These are phyloP conservation scores for Phytophthora sansomeana DNA, from an alignment of 352 stramenopile genomes.

Conservation along the genomic window DNA sequence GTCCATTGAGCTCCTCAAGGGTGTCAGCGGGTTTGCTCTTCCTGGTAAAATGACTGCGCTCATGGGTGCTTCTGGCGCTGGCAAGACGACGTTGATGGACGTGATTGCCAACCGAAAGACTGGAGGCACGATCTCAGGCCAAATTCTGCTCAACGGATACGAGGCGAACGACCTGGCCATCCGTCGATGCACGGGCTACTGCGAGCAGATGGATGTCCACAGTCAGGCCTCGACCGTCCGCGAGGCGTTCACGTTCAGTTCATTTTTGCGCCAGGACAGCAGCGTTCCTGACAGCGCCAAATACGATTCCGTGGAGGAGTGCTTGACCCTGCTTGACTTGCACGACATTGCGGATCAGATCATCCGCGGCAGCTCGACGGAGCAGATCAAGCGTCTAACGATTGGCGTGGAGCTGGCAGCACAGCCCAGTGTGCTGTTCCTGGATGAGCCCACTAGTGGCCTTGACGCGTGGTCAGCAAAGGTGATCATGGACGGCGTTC, in stretches of 20 bases:
- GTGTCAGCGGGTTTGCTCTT: conserved; percentile 28
- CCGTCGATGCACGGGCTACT: conserved; percentile 49
- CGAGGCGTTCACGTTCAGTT: conserved; percentile 49
- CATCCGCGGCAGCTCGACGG: conserved; percentile 49
- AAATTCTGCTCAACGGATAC: conserved; percentile 35
- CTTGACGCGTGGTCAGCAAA: conserved; percentile 62
- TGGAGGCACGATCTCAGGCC: conserved; percentile 28
- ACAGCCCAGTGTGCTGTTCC: conserved; percentile 80
- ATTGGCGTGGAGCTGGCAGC: conserved; percentile 91
- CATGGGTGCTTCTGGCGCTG: conserved; percentile 78
- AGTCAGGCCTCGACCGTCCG: conserved; percentile 82
- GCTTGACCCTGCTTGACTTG: conserved; percentile 50
- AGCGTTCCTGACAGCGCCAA: conserved; percentile 44
- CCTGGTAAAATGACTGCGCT: conserved; percentile 33
- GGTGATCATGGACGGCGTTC: conserved; percentile 77
- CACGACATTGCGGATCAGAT: conserved; percentile 42
- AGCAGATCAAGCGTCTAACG: conserved; percentile 59
- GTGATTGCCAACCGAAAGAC: conserved; percentile 91
- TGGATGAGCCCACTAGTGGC: conserved; percentile 65
- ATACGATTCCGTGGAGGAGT: conserved; percentile 44
- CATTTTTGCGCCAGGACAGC: conserved; percentile 36
- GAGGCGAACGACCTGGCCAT: conserved; percentile 42
- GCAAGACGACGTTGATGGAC: conserved; percentile 88
- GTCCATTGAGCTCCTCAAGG: conserved; percentile 32
- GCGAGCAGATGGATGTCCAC: conserved; percentile 84